Evolutionary conservation across 1,139 yeast species (phyloP), one percentile per base, ranked within the genome.

Genomic region (Hyphopichia wangnamkhiaoensis): DNA sequence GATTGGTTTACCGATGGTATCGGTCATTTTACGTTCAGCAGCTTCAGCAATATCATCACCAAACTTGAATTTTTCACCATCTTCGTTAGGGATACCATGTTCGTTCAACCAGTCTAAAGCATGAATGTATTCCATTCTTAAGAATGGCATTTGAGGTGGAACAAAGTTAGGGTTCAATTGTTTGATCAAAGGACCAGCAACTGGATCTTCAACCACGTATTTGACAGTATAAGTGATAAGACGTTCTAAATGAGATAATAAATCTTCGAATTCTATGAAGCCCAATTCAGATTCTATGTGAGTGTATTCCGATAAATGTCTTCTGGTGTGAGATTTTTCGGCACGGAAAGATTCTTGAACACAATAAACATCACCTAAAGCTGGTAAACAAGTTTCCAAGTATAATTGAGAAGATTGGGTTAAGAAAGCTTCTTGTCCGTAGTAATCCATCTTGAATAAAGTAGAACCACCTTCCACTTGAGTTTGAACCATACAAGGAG

Each of bases 31-130:
- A 65, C 99, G 87, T 76, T 93, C 99, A 43, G 97, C 98, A 40
- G 98, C 98, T 72, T 93, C 99, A 45, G 98, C 97, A 48, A 93
- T 94, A 64, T 93, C 99, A 61, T 94, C 99, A 64, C 99, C 99
- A 55, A 94, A 94, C 67, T 84, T 80, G 82, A 91, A 93, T 53
- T 73, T 71, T 64, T 89, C 85, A 47, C 94, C 97, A 13, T 93
- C 97, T 72, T 93, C 98, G 77, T 91, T 93, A 57, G 83, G 83
- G 57, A 94, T 81, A 42, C 84, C 91, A 66, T 93, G 90, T 68
- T 91, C 97, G 78, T 90, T 89, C 68, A 93, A 84, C 98, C 98
- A 93, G 35, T 84, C 90, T 54, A 93, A 76, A 23, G 98, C 98
- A 40, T 91, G 84, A 45, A 83, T 80, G 70, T 93, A 93, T 54